Conservation (phyloP, 208 protist species). For the Crithidia fasciculata region DNA sequence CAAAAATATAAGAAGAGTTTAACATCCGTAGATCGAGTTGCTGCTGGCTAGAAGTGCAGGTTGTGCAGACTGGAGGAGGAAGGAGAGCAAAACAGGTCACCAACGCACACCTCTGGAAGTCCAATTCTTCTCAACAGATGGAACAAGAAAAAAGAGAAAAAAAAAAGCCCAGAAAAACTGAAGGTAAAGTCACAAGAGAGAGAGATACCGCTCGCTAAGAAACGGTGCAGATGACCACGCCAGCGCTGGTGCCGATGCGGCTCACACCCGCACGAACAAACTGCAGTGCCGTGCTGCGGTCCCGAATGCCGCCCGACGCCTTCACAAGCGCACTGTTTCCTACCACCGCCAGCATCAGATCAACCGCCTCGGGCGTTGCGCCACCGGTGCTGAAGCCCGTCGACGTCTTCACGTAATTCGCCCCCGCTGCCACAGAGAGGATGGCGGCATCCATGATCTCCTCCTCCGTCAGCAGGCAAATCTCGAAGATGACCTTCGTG, state of each 20-base stretch:
- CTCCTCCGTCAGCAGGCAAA: conserved; percentile 85
- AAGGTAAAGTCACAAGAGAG: not conserved
- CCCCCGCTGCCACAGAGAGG: conserved; percentile 86
- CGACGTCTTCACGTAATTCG: conserved; percentile 95
- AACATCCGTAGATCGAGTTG: no score
- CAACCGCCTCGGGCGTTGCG: conserved; percentile 85
- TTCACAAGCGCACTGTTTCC: conserved; percentile 87
- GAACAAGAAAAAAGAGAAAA: not conserved
- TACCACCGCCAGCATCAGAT: conserved; percentile 93
- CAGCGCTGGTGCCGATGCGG: conserved; percentile 93
- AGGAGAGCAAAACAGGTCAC: no score
- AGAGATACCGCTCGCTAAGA: not conserved
- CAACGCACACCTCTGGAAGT: no score
- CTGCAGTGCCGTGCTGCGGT: conserved; percentile 62
- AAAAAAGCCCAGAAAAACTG: not conserved
- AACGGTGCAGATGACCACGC: conserved; percentile 66
- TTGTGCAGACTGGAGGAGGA: no score
- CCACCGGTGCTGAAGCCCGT: conserved; percentile 94
- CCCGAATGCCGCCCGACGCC: conserved; percentile 91
- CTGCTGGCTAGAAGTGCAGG: no score
- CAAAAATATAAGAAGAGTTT: no score
- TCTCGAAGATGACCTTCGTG: conserved; percentile 95
- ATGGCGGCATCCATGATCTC: conserved; percentile 93
- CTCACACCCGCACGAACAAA: conserved; percentile 86
- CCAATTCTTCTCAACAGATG: not conserved